Conservation (phyloP, 2,329 filamentous ascomycete species). For the Penicillium sumatraense region DNA sequence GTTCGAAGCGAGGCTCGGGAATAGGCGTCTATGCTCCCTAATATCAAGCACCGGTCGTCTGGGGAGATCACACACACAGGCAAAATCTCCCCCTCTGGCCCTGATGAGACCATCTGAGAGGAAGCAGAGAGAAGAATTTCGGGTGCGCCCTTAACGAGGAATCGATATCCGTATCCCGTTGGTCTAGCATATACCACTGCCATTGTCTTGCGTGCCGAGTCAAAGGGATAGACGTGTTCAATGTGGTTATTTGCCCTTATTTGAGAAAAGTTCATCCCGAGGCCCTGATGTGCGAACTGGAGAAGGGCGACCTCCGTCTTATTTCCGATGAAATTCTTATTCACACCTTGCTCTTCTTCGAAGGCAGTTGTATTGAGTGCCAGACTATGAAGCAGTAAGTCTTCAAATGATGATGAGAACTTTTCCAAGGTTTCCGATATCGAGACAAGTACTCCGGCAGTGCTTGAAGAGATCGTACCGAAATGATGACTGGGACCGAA, state of each 20-base stretch:
- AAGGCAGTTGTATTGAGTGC: slow-evolving; percentile 72
- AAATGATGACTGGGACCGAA: slow-evolving; percentile 41
- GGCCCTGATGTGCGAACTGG: slow-evolving; percentile 67
- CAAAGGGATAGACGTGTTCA: slow-evolving; percentile 60
- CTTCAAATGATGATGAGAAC: no score
- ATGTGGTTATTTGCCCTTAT: slow-evolving; percentile 68
- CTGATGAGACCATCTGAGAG: no score
- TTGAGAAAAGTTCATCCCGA: slow-evolving; percentile 65
- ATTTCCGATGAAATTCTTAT: slow-evolving; percentile 68
- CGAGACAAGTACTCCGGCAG: no score
- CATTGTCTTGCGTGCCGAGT: slow-evolving; percentile 72
- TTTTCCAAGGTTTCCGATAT: no score
- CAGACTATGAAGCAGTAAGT: no score
- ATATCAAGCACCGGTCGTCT: slow-evolving; percentile 55
- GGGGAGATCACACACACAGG: slow-evolving; percentile 57
- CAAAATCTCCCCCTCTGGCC: no score
- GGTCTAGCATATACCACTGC: slow-evolving; percentile 62
- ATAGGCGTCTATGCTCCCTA: slow-evolving; percentile 73
- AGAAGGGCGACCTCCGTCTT: slow-evolving; percentile 79
- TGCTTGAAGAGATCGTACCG: no score
- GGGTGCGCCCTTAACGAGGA: slow-evolving; percentile 59
- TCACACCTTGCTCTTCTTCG: slow-evolving; percentile 65
- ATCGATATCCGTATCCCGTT: slow-evolving; percentile 57
- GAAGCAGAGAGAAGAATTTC: slow-evolving; percentile 49
- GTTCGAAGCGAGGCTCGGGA: slow-evolving; percentile 80